phyloP scores from a whole-genome alignment of 139 green algal species.

The Chlamydomonas applanata region DNA sequence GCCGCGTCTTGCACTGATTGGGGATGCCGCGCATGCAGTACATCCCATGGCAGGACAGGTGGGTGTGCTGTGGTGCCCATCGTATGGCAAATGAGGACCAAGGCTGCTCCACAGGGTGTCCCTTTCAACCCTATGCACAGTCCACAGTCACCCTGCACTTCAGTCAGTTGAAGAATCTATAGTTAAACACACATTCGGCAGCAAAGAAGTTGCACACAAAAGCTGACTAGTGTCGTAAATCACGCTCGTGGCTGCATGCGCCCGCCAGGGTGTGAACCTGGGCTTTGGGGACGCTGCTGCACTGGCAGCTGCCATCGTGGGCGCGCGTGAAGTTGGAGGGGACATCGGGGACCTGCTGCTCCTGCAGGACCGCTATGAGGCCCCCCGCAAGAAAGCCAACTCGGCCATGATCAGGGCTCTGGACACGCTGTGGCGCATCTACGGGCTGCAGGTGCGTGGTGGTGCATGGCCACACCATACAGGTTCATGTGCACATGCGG shows the following conservation, averaged over 20 bases:
- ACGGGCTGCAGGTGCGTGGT: constrained; percentile 40
- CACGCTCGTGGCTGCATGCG: too few species aligned
- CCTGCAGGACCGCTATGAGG: constrained; percentile 61
- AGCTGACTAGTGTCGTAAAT: too few species aligned
- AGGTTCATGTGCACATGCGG: too few species aligned
- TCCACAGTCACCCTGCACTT: too few species aligned
- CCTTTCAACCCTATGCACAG: too few species aligned
- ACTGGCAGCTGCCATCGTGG: constrained; percentile 51
- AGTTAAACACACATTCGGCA: too few species aligned
- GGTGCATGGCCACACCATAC: too few species aligned
- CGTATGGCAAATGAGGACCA: too few species aligned
- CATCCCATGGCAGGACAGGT: constrained; percentile 76
- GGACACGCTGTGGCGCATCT: constrained; percentile 57
- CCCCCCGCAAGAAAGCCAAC: constrained; percentile 54
- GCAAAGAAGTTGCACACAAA: too few species aligned
- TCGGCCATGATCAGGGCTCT: constrained; percentile 61
- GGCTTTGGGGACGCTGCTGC: constrained; percentile 69
- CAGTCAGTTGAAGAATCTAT: too few species aligned
- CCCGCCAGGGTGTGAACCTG: constrained; percentile 78
- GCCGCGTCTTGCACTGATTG: constrained; percentile 72
- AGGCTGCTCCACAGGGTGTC: too few species aligned
- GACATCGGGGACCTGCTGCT: constrained; percentile 49
- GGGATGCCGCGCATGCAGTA: constrained; percentile 78
- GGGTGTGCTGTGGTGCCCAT: too few species aligned
- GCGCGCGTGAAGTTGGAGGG: constrained; percentile 45